Base-by-base conservation (phyloP, 2,329 filamentous ascomycete genomes). In the Scedosporium aurantiacum region DNA sequence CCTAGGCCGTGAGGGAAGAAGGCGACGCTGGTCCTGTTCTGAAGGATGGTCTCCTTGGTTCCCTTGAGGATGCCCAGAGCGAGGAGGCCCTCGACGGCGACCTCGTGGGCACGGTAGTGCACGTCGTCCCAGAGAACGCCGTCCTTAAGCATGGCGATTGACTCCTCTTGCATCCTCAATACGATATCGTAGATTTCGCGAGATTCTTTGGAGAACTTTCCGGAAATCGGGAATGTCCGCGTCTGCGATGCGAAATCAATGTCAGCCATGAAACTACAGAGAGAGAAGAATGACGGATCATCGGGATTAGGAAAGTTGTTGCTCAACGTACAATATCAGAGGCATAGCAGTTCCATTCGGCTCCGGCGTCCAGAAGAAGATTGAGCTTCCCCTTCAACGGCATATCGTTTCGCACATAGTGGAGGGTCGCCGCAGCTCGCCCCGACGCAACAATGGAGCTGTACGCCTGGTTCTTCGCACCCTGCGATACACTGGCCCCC, bases 1-100 rank as follows among this genome's bases (percentile, higher is more conserved):
- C 92, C 92, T 1, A 97, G 77, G 0, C 92, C 92, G 71, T 97
- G 92, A 1, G 92, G 92, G 70, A 96, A 90, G 77, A 97, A 97
- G 1, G 91, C 92, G 25, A 88, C 85, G 68, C 89, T 93, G n/a
- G 91, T 90, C 61, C 91, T 82, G 52, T 83, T 84, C 66, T 85
- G 81, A 63, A 95, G 82, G 25, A 97, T 89, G 67, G 91, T 91
- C 18, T 87, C 82, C 62, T 82, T 81, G 64, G 83, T 78, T 18
- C 81, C 81, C 70, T 82, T 82, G 45, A 97, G 75, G 56, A 97
- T 87, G 1, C 91, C 91, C 0, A 97, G 78, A 23, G 79, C 74
- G 28, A 91, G 77, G 3, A 97, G 78, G 0, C 91, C 92, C 16
- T 89, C 83, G 65, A 96, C 92, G 60, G 90, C 90, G 60, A 96